Evolutionary conservation across 768 basidiomycete genomes (phyloP), one percentile per base, ranked within the genome.

Genomic region (Psilocybe azurescens): DNA sequence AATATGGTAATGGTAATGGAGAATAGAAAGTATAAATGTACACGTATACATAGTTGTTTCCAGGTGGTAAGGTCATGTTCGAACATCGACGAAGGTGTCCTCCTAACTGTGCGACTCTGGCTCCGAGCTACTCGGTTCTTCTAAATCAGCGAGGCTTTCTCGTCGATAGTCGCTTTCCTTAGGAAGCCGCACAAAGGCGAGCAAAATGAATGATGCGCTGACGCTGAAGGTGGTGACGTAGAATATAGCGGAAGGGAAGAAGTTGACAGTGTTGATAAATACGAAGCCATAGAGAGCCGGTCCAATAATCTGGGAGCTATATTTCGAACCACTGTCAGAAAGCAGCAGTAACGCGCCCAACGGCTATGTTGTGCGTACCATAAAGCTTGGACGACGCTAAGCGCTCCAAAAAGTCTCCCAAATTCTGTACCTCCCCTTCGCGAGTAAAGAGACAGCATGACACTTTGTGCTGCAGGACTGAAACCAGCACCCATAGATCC

Each of bases 401-500:
- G 66, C 3, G 87, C 93, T 11, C 93, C 95, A 69, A 95, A 95
- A 16, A 97, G 78, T 67, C 79, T 81, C 2, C 94, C 95, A 11
- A 81, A 78, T 68, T 94, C 90, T 13, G 79, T 79, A 2, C 87
- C 84, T 1, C 83, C 83, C 18, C 78, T 76, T n/a, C 74, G 74
- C 30, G 76, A 75, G 63, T 89, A 91, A 49, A 92, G 70, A 24
- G 89, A 84, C 47, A 96, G 75, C 3, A 93, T 87, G 38, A 94
- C 81, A 20, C 89, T 89, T 59, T 92, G 88, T 7, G 83, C 61
- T 1, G 91, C 87, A 8, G 95, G 93, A 24, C 70, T 72, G 60
- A 89, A 85, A 1, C 89, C 92, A 0, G 79, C 71, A 0, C 87
- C 87, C 24, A 94, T 76, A n/a, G 89, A 78, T 18, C 79, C 76